These are phyloP conservation scores for Epichloe festucae DNA, from an alignment of 2,329 filamentous ascomycete genomes.

Conservation along the genomic window DNA sequence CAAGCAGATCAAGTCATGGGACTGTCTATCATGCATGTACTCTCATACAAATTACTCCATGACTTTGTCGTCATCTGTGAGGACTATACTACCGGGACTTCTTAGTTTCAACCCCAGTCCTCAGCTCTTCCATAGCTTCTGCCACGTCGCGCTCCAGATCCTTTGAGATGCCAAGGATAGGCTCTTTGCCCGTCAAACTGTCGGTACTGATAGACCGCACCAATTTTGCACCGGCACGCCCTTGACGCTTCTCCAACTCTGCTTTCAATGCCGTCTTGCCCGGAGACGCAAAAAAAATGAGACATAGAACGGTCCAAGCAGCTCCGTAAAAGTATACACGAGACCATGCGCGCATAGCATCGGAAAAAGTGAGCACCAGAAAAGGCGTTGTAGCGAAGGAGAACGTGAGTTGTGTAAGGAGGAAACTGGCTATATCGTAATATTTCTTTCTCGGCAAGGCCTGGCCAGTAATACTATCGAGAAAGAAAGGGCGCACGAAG, in stretches of 20 bases:
- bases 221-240: slow-evolving; percentile 31
- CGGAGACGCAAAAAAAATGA: slow-evolving; percentile 75
- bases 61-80: background rate
- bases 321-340: slow-evolving; percentile 83
- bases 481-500: slow-evolving; percentile 81
- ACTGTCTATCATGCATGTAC: background rate
- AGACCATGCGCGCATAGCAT: slow-evolving; percentile 64
- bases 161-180: slow-evolving; percentile 64
- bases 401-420: slow-evolving; percentile 71
- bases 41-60: background rate
- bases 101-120: slow-evolving; percentile 48
- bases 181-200: slow-evolving; percentile 40
- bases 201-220: slow-evolving; percentile 43
- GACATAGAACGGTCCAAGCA: slow-evolving; percentile 48
- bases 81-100: slow-evolving; percentile 2
- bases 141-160: slow-evolving; percentile 65
- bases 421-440: slow-evolving; percentile 68
- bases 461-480: slow-evolving; percentile 59
- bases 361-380: slow-evolving; percentile 60
- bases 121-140: slow-evolving; percentile 65
- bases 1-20: no score
- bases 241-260: slow-evolving; percentile 44
- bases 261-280: slow-evolving; percentile 49
- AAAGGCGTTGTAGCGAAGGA: slow-evolving; percentile 78
- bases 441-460: slow-evolving; percentile 63